Conservation (phyloP, 2,329 filamentous ascomycete species). For the Pseudofabraea citricarpa region DNA sequence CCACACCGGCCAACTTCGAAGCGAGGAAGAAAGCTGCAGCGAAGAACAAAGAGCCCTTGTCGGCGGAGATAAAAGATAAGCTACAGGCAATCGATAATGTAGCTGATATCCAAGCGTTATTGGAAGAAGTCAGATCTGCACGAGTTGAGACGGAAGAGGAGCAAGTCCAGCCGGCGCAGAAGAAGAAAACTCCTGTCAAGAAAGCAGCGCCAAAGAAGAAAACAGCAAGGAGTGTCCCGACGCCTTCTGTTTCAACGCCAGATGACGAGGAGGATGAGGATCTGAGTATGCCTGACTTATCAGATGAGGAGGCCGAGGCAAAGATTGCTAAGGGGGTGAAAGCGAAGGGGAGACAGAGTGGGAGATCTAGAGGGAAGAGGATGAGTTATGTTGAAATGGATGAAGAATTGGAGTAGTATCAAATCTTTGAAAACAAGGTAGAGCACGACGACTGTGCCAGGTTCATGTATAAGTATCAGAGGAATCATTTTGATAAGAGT, state of each 20-base stretch:
- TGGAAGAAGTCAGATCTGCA: conserved; percentile 5
- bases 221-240: conserved; percentile 31
- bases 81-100: conserved; percentile 14
- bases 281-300: conserved; percentile 34
- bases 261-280: conserved; percentile 28
- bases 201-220: conserved; percentile 12
- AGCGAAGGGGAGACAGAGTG: conserved; percentile 15
- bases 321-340: conserved; percentile 1
- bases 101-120: conserved; percentile 20
- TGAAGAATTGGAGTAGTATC: no score
- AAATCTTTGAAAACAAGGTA: no score
- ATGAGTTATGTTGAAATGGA: conserved; percentile 15
- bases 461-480: no score
- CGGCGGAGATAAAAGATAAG: conserved; percentile 14
- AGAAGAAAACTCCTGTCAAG: background rate
- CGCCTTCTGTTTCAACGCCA: conserved; percentile 34
- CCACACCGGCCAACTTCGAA: conserved; percentile 23
- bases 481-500: no score
- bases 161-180: background rate
- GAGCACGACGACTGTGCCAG: no score
- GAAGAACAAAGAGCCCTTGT: conserved; percentile 14
- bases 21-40: conserved; percentile 17
- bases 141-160: conserved; percentile 3
- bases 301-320: conserved; percentile 19
- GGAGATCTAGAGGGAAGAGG: conserved; percentile 12